These are phyloP conservation scores for Bidens hawaiensis DNA, from an alignment of 140 eudicot species.

Conservation along the genomic window DNA sequence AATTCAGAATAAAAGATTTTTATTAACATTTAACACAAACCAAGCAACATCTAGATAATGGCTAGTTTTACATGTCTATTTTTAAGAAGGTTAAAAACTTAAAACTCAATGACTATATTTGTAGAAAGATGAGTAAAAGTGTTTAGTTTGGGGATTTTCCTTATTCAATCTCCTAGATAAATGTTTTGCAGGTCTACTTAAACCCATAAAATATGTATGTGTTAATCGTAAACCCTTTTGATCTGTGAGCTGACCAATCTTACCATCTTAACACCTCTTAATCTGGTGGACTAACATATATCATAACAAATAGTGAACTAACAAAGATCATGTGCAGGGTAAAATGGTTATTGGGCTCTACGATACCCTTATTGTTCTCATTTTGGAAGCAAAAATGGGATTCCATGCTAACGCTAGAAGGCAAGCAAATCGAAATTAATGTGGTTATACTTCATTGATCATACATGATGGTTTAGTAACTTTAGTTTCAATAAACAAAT, in stretches of 20 bases:
- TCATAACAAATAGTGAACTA: background rate
- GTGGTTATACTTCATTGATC: background rate
- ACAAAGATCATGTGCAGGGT: slow-evolving; percentile 38
- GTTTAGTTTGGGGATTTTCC: too few species aligned
- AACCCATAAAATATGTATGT: background rate
- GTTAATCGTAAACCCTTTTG: background rate
- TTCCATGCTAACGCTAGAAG: slow-evolving; percentile 52
- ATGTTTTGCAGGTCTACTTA: background rate
- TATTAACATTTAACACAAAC: too few species aligned
- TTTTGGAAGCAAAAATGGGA: slow-evolving; percentile 64
- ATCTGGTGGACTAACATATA: too few species aligned
- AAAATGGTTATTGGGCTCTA: slow-evolving; percentile 61
- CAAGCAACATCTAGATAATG: too few species aligned
- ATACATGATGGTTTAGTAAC: background rate
- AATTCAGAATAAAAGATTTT: too few species aligned
- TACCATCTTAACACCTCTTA: background rate
- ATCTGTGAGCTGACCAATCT: background rate
- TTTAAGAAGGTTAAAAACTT: too few species aligned
- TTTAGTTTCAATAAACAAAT: background rate
- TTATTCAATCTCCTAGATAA: too few species aligned
- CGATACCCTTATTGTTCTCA: slow-evolving; percentile 44
- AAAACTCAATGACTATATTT: too few species aligned
- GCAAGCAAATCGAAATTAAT: slow-evolving; percentile 19
- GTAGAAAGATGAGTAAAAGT: too few species aligned
- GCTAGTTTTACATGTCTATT: too few species aligned